These are phyloP conservation scores for Pleomassaria siparia DNA, from an alignment of 2,329 filamentous ascomycete species.

Conservation along the genomic window DNA sequence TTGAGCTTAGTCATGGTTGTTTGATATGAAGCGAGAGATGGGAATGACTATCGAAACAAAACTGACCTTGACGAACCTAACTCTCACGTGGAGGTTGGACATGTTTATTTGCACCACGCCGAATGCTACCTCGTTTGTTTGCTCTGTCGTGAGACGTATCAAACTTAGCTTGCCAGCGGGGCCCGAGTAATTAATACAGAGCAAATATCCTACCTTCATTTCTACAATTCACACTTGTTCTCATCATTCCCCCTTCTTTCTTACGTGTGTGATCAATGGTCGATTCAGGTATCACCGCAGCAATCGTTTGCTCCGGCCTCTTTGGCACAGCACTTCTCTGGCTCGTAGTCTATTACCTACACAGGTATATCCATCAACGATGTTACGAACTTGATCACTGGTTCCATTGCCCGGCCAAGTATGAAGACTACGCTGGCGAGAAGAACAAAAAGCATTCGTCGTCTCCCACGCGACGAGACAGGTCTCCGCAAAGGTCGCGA, in stretches of 20 bases:
- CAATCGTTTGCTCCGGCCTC: constrained; percentile 20
- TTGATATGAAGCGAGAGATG: neutral
- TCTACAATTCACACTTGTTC: neutral
- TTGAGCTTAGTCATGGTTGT: neutral
- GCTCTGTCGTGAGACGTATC: neutral
- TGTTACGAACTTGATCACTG: constrained; percentile 22
- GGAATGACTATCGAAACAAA: neutral
- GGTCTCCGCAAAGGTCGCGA: neutral
- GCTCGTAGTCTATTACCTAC: constrained; percentile 18
- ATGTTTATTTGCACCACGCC: neutral
- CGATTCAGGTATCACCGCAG: constrained; percentile 16
- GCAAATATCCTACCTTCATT: neutral
- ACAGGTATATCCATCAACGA: constrained; percentile 18
- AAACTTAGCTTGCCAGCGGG: neutral
- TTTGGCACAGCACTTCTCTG: constrained; percentile 25
- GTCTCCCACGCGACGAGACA: neutral
- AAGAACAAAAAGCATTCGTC: neutral
- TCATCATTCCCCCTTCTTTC: neutral
- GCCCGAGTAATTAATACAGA: neutral
- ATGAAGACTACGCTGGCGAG: constrained; percentile 8
- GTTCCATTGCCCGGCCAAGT: constrained; percentile 11
- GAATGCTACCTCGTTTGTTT: neutral
- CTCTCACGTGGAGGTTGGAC: neutral
- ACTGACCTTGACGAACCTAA: neutral
- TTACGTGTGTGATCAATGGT: constrained; percentile 6